These are phyloP conservation scores for Macrophomina phaseolina DNA, from an alignment of 2,329 filamentous ascomycete genomes.

Conservation along the genomic window DNA sequence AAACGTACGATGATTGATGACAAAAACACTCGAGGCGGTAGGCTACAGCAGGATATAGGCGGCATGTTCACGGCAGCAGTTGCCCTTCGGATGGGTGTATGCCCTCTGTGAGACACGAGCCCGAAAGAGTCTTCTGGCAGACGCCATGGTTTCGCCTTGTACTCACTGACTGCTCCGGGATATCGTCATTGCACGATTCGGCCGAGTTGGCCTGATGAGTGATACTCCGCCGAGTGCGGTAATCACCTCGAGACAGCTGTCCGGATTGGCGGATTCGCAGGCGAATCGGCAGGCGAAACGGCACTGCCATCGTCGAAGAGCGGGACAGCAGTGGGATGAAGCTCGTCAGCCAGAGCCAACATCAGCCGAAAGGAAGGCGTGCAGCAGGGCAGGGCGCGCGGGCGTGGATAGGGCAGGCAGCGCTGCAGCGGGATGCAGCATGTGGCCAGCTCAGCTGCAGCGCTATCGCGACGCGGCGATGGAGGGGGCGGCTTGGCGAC, in stretches of 20 bases:
- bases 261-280: background rate
- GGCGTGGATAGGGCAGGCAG: background rate
- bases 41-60: background rate
- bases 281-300: background rate
- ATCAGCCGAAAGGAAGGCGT: background rate
- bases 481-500: background rate
- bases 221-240: too few species aligned
- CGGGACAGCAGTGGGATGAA: background rate
- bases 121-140: background rate
- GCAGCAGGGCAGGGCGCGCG: background rate
- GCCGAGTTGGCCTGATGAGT: too few species aligned
- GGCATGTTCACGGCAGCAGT: background rate
- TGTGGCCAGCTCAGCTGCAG: background rate
- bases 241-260: too few species aligned
- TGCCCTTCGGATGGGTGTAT: background rate
- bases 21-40: background rate
- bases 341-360: background rate
- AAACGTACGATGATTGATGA: background rate
- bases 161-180: background rate
- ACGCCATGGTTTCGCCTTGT: conserved; percentile 8
- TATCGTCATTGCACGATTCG: background rate
- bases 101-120: background rate
- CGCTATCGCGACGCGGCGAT: too few species aligned
- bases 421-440: background rate
- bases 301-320: background rate